These are phyloP conservation scores for Penicillium freii DNA, from an alignment of 2,329 filamentous ascomycete species.

Conservation along the genomic window DNA sequence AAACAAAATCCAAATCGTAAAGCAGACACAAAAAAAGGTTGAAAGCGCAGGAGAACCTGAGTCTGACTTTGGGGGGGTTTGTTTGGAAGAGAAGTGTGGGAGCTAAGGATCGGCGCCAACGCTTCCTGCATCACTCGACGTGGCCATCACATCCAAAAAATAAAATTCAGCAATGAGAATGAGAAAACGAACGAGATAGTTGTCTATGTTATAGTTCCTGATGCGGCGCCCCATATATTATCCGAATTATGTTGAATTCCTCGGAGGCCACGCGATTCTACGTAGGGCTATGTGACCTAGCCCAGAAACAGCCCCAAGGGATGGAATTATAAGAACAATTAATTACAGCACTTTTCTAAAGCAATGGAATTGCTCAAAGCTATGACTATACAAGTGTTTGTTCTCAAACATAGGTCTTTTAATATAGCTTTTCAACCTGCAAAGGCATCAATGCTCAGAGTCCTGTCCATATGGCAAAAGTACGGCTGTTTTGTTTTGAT, in stretches of 20 bases:
- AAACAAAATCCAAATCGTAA: slow-evolving; percentile 3
- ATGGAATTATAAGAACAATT: background rate
- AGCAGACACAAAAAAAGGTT: slow-evolving; percentile 4
- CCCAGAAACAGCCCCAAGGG: slow-evolving; percentile 1
- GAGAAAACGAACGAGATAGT: background rate
- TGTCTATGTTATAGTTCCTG: background rate
- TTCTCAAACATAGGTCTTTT: background rate
- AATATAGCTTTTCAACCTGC: background rate
- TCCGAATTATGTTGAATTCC: slow-evolving; percentile 13
- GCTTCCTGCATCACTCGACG: slow-evolving; percentile 25
- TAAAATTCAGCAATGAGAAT: background rate
- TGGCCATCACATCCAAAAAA: slow-evolving; percentile 20
- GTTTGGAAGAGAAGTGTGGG: slow-evolving; percentile 25
- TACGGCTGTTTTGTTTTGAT: slow-evolving; percentile 32
- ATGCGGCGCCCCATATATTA: background rate
- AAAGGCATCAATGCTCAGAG: slow-evolving; percentile 1
- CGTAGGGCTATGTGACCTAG: slow-evolving; percentile 6
- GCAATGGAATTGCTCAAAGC: background rate
- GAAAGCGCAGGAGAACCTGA: slow-evolving; percentile 9
- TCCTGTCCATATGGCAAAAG: background rate
- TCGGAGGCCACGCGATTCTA: slow-evolving; percentile 15
- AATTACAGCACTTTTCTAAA: too few species aligned
- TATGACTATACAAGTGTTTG: background rate
- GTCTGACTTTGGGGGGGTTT: slow-evolving; percentile 18
- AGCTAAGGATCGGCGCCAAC: slow-evolving; percentile 25